phyloP scores from a whole-genome alignment of 805 yeast species.

The Wickerhamiella domercqiae region DNA sequence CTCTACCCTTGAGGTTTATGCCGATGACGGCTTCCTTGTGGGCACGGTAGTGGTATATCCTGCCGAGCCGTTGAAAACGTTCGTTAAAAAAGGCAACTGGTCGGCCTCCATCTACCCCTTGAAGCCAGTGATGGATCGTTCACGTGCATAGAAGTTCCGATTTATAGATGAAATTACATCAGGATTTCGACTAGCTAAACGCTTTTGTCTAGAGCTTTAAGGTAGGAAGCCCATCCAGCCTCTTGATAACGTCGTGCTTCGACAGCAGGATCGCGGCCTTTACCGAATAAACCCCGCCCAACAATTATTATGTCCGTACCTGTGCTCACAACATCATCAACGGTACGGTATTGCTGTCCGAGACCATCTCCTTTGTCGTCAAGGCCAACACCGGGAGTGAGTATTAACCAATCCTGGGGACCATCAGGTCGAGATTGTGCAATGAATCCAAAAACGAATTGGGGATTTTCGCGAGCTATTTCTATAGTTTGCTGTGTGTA shows the following conservation, averaged over 20 bases:
- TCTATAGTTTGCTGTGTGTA: conserved; percentile 80
- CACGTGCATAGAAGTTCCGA: too few species aligned
- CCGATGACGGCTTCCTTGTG: conserved; percentile 12
- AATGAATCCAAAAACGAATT: conserved; percentile 90
- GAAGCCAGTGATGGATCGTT: conserved; percentile 7
- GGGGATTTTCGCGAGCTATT: conserved; percentile 72
- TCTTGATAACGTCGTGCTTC: conserved; percentile 80
- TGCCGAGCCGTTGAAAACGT: too few species aligned
- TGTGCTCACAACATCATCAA: conserved; percentile 59
- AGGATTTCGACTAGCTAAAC: too few species aligned
- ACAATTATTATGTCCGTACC: conserved; percentile 96
- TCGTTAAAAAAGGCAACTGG: too few species aligned
- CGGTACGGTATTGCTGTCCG: conserved; percentile 95
- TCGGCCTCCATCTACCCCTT: conserved; percentile 4
- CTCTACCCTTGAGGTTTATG: conserved; percentile 11
- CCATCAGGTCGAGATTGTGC: conserved; percentile 66
- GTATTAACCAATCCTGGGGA: conserved; percentile 90
- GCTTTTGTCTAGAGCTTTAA: conserved; percentile 22
- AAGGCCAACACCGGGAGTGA: conserved; percentile 98
- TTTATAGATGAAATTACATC: too few species aligned
- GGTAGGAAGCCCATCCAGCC: conserved; percentile 93
- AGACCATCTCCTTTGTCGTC: conserved; percentile 92
- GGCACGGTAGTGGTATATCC: conserved; percentile 2
- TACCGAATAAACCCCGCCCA: conserved; percentile 94
- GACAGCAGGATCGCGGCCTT: conserved; percentile 76